Evolutionary conservation across 179 eudicot genomes (phyloP), one percentile per base, ranked within the genome.

Genomic region (Nepenthes alata): DNA sequence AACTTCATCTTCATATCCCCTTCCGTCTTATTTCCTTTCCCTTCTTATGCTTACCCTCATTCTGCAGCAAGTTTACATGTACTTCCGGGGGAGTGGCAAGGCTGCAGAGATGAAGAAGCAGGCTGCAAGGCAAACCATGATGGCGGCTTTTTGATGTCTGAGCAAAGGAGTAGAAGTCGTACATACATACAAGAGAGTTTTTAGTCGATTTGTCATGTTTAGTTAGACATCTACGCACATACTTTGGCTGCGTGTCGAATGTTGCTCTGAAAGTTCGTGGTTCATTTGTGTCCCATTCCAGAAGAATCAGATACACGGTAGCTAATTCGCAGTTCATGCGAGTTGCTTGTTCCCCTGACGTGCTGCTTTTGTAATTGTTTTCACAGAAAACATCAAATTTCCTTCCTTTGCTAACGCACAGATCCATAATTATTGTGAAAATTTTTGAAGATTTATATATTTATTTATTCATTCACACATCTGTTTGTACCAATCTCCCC

Each of bases 11-110:
- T 50, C 37, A 3, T 39, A 4, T 62, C 35, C 59, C 10, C 36
- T 60, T 36, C 55, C 10, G 38, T 14, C 39, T 47, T 37, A 13
- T 8, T 9, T 14, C 37, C 3, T 35, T 37, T 2, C 45, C 45
- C 3, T 41, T 53, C 2, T 57, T 37, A 60, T 11, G 8, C 35
- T 10, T 3, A 15, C 3, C 44, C 13, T 64, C 6, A 2, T 11
- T 7, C 45, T 53, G 37, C 13, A 10, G 37, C 80, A 80, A 83
- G 85, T 83, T 15, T 83, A 83, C 72, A 68, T 72, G 79, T 83
- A 80, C 63, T 83, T 83, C 58, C 72, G 88, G 7, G 88, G 85
- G 37, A 80, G 83, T 64, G 85, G 88, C 34, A 78, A 77, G 71
- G 83, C 85, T 9, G 88, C 78, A 45, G 80, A 80, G 63, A 75